Base-by-base conservation (phyloP, 306 rosid genomes). In the Dalbergia cochinchinensis region DNA sequence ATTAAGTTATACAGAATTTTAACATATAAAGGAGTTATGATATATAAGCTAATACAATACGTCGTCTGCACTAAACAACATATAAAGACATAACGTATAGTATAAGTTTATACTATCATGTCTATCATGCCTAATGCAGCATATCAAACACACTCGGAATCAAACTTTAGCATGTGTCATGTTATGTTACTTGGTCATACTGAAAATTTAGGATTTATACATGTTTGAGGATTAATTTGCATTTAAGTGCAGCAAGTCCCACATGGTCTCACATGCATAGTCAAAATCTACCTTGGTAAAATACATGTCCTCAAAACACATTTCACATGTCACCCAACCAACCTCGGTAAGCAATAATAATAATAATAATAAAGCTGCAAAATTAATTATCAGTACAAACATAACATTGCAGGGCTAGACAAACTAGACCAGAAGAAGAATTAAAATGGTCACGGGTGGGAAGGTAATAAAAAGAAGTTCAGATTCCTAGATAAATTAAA, bases 401-500 rank as follows among this genome's bases (percentile, higher is more conserved):
- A 16, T 54, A 79, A 70, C 70, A 37, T 77, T 76, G 67, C 68
- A 78, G 71, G 80, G 12, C 34, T 62, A 73, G 79, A 77, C 57
- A 70, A 61, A 35, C 34, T 42, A 45, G 74, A 76, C 82, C 89
- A 47, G 77, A 44, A 78, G 74, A 77, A 68, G 79, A 73, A 74
- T 69, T 51, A 71, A 80, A 54, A 39, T 69, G 76, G 37, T 90
- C 93, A 91, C 93, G 91, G 90, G 91, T 78, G 66, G 37, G 66
- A 79, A 55, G n/a, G n/a, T n/a, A n/a, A n/a, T n/a, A n/a, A n/a
- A n/a, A n/a, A n/a, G 74, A 76, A 78, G 85, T 87, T 83, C 86
- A 82, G 69, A 79, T 81, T 70, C 83, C 93, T n/a, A 86, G 86
- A 68, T 48, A 83, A 35, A 73, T 10, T 47, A 18, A 61, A 65